Percentiles rank a stretch among this genome's conserved stretches.
These are phyloP conservation scores for Podospora anserina DNA, from an alignment of 495 filamentous ascomycete genomes.

Conservation along the genomic window DNA sequence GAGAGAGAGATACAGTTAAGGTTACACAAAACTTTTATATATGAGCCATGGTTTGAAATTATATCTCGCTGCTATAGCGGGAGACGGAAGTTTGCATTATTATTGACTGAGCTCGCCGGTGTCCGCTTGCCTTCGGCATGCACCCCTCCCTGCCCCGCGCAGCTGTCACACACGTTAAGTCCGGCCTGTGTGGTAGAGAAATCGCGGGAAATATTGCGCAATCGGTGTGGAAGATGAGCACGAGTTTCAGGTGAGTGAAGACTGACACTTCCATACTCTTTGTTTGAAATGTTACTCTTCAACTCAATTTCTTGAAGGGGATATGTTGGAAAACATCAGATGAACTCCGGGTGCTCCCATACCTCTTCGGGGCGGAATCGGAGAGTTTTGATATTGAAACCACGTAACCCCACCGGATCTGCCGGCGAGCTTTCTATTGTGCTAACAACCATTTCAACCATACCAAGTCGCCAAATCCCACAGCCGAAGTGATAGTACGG, in stretches of 20 bases:
- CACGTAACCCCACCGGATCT: neutral
- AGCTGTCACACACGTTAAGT: neutral
- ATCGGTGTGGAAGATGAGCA: slow-evolving; percentile 8
- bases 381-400: neutral
- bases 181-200: neutral
- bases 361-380: neutral
- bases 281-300: neutral
- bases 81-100: neutral
- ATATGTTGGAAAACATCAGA: neutral
- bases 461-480: too few species aligned
- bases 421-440: neutral
- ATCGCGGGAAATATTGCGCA: slow-evolving; percentile 5
- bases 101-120: neutral
- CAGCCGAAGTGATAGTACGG: too few species aligned
- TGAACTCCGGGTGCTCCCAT: neutral
- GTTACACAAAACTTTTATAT: neutral
- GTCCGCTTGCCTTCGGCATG: neutral
- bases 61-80: neutral
- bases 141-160: too few species aligned
- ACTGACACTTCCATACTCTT: too few species aligned
- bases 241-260: neutral
- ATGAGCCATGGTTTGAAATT: neutral
- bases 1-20: neutral
- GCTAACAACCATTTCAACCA: neutral
- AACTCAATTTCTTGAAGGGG: neutral